Percentiles rank a stretch among this genome's conserved stretches.
phyloP scores from a whole-genome alignment of 352 stramenopile genomes.

The Peronospora farinosa region DNA sequence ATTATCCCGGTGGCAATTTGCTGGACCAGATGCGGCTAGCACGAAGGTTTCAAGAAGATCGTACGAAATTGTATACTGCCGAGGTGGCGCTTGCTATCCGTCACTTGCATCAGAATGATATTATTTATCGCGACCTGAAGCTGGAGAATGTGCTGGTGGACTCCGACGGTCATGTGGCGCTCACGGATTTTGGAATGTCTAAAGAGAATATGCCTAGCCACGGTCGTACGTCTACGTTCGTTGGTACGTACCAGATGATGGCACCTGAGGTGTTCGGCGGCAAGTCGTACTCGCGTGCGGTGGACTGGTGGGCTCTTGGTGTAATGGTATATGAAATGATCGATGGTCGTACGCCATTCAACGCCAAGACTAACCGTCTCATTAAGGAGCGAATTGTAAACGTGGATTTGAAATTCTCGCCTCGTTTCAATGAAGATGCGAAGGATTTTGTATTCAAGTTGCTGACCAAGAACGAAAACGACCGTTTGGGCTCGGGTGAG shows the following conservation, averaged over 20 bases:
- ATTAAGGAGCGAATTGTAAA: conserved; percentile 84
- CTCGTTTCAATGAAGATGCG: conserved; percentile 71
- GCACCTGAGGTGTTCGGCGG: conserved; percentile 85
- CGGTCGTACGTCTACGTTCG: conserved; percentile 82
- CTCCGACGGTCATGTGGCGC: conserved; percentile 91
- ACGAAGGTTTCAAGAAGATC: conserved; percentile 89
- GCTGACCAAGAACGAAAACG: conserved; percentile 90
- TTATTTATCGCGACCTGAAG: conserved; percentile 98
- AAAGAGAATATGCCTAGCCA: conserved; percentile 94
- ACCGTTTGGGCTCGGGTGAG: conserved; percentile 89
- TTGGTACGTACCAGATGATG: conserved; percentile 91
- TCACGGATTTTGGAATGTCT: conserved; percentile 99
- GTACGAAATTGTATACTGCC: conserved; percentile 93
- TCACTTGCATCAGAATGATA: conserved; percentile 89
- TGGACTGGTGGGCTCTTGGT: conserved; percentile 87
- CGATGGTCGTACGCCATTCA: conserved; percentile 80
- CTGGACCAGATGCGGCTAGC: conserved; percentile 88
- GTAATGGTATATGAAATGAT: conserved; percentile 89
- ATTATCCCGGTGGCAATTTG: conserved; percentile 94
- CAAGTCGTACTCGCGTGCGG: conserved; percentile 82
- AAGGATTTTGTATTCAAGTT: conserved; percentile 85
- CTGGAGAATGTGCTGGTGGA: conserved; percentile 98
- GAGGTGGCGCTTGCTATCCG: conserved; percentile 94
- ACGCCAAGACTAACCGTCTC: conserved; percentile 79
- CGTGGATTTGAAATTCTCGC: conserved; percentile 77